Base-by-base conservation (phyloP, 2,329 filamentous ascomycete species). In the Ophiostoma piceae region DNA sequence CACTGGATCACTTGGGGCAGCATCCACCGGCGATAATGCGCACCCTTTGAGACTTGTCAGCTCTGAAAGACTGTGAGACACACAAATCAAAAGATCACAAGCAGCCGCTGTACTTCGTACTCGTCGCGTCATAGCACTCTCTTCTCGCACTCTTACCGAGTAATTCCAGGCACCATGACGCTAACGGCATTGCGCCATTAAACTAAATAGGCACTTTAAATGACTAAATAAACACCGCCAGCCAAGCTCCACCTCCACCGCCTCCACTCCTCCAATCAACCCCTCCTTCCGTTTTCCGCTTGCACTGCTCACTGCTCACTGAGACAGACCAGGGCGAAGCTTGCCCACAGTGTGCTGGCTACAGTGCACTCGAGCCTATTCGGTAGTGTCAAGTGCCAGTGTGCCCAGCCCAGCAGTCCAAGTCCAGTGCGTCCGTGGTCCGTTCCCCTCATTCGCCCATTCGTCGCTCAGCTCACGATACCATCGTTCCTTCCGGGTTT, bases 381-480 rank as follows among this genome's bases (percentile, higher is more conserved):
- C 51, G 8, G 14, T 26, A 62, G 51, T 57, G 22, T 35, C 22
- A 3, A n/a, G 11, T 60, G 35, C 35, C 35, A 60, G n/a, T 32
- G 26, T 29, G 57, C 14, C 43, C 43, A 51, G 43, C 16, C 43
- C 43, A 19, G 39, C 8, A 14, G 22, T 12, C 11, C 51, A 57
- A 14, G 22, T 26, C 22, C 51, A 57, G 51, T n/a, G 51, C 51
- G 22, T 57, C 22, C 22, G 22, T 22, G 51, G n/a, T 57, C 22
- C 51, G 51, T 11, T 57, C n/a, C 51, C n/a, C 22, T 57, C 51
- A 26, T 19, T 62, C 57, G n/a, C 57, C 32, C 57, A 62, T 62
- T 62, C 57, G 57, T 32, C 26, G 57, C 57, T 62, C 57, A 62
- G 57, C 57, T 62, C 57, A 62, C 57, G 57, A 62, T 62, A 62